Conservation (phyloP, 1,284 basidiomycete species). For the Leccinum fuscescens region DNA sequence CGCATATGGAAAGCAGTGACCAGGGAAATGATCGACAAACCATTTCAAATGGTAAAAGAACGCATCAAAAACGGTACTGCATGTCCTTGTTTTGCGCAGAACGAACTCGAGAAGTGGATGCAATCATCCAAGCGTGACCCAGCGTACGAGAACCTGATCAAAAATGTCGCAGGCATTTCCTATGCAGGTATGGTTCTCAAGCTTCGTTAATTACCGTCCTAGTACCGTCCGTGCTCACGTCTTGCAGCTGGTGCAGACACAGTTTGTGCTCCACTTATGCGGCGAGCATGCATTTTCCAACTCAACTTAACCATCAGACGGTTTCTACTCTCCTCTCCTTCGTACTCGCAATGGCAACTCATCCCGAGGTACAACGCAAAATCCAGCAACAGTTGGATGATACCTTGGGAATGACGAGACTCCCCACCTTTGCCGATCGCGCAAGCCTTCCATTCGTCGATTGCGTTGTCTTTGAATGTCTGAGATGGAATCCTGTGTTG, state of each 20-base stretch:
- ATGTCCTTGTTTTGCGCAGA: constrained; percentile 36
- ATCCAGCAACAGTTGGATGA: constrained; percentile 39
- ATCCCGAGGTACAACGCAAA: constrained; percentile 38
- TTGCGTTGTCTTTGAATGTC: constrained; percentile 38
- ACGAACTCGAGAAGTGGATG: constrained; percentile 36
- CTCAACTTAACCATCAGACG: constrained; percentile 14
- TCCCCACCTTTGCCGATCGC: constrained; percentile 40
- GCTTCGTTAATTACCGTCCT: background rate
- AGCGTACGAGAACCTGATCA: constrained; percentile 36
- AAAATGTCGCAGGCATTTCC: constrained; percentile 43
- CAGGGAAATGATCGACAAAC: constrained; percentile 40
- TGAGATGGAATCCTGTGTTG: constrained; percentile 47
- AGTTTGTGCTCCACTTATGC: constrained; percentile 14
- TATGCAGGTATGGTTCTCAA: constrained; percentile 36
- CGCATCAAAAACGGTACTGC: constrained; percentile 36
- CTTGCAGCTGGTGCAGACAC: constrained; percentile 26
- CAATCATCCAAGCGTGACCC: constrained; percentile 25
- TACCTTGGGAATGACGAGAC: constrained; percentile 29
- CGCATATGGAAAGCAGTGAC: constrained; percentile 37
- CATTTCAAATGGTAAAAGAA: constrained; percentile 40
- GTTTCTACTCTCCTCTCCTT: constrained; percentile 31
- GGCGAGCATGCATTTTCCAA: background rate
- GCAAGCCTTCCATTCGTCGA: constrained; percentile 38
- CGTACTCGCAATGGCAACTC: constrained; percentile 37
- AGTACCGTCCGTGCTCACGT: background rate